phyloP scores from a whole-genome alignment of 2,329 filamentous ascomycete species.

The Arthrobotrys conoides region DNA sequence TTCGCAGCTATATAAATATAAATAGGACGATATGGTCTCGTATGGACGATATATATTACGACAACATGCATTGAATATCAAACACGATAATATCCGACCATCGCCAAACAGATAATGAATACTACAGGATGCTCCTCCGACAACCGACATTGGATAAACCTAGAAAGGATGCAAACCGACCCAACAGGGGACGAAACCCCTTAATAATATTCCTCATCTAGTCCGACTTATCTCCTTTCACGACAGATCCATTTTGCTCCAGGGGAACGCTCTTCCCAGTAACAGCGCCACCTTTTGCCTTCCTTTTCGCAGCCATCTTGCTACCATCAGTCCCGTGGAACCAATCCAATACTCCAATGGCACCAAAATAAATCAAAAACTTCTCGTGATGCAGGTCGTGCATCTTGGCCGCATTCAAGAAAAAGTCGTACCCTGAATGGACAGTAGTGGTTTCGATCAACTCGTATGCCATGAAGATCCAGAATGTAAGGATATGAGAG shows the following conservation, averaged over 20 bases:
- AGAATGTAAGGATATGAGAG: slow-evolving; percentile 72
- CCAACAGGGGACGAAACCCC: not conserved
- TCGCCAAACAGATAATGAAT: not conserved
- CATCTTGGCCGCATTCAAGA: slow-evolving; percentile 69
- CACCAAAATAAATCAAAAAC: slow-evolving; percentile 72
- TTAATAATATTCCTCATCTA: not conserved
- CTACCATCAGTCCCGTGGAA: slow-evolving; percentile 70
- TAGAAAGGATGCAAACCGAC: not conserved
- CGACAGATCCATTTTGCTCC: slow-evolving; percentile 19
- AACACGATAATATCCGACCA: not conserved
- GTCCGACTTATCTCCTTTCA: slow-evolving; percentile 45
- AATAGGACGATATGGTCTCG: too few species aligned
- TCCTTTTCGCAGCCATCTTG: slow-evolving; percentile 55
- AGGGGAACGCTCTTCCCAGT: slow-evolving; percentile 33
- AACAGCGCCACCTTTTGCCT: slow-evolving; percentile 35
- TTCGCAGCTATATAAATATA: slow-evolving; percentile 7
- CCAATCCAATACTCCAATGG: slow-evolving; percentile 71
- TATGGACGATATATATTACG: too few species aligned
- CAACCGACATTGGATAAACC: not conserved
- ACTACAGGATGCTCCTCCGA: not conserved
- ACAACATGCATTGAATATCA: not conserved
- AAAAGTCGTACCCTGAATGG: slow-evolving; percentile 74
- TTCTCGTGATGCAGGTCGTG: slow-evolving; percentile 74
- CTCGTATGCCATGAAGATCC: slow-evolving; percentile 70
- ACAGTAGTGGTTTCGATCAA: slow-evolving; percentile 72